phyloP scores from a whole-genome alignment of 352 stramenopile genomes.

The Globisporangium apiculatum region DNA sequence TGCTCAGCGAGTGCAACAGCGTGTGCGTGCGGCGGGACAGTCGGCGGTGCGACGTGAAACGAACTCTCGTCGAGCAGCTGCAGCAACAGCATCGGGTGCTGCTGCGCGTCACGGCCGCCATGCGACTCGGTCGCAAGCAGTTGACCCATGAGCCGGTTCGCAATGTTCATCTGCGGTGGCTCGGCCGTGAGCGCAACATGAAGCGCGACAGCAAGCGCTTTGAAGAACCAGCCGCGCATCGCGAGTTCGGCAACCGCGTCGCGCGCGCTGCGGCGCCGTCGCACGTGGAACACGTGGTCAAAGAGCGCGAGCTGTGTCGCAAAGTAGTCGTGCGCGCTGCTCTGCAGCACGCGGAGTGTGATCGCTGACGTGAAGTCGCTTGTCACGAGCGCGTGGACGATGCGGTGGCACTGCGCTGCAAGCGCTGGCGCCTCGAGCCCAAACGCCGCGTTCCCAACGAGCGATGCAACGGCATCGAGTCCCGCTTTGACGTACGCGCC shows the following conservation, averaged over 20 bases:
- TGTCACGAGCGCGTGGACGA: slow-evolving; percentile 56
- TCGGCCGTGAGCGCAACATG: slow-evolving; percentile 63
- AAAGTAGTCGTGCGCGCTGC: slow-evolving; percentile 56
- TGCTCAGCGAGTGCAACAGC: slow-evolving; percentile 65
- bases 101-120: slow-evolving; percentile 22
- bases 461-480: slow-evolving; percentile 59
- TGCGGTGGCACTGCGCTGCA: slow-evolving; percentile 53
- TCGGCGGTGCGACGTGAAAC: slow-evolving; percentile 49
- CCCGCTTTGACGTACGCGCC: slow-evolving; percentile 40
- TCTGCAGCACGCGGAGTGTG: slow-evolving; percentile 53
- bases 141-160: slow-evolving; percentile 56
- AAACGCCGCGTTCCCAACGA: slow-evolving; percentile 72
- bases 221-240: slow-evolving; percentile 83
- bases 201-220: slow-evolving; percentile 72
- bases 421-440: slow-evolving; percentile 54
- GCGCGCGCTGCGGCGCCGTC: slow-evolving; percentile 26
- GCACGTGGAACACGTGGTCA: slow-evolving; percentile 31
- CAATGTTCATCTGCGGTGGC: slow-evolving; percentile 56
- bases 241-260: slow-evolving; percentile 51
- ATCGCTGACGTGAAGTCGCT: slow-evolving; percentile 59
- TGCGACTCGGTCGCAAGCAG: slow-evolving; percentile 28
- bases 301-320: slow-evolving; percentile 62
- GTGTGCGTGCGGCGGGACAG: slow-evolving; percentile 62
- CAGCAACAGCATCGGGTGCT: slow-evolving; percentile 63
- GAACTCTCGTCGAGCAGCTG: slow-evolving; percentile 60